These are phyloP conservation scores for Hippophae gyantsensis DNA, from an alignment of 306 rosid genomes.

Conservation along the genomic window DNA sequence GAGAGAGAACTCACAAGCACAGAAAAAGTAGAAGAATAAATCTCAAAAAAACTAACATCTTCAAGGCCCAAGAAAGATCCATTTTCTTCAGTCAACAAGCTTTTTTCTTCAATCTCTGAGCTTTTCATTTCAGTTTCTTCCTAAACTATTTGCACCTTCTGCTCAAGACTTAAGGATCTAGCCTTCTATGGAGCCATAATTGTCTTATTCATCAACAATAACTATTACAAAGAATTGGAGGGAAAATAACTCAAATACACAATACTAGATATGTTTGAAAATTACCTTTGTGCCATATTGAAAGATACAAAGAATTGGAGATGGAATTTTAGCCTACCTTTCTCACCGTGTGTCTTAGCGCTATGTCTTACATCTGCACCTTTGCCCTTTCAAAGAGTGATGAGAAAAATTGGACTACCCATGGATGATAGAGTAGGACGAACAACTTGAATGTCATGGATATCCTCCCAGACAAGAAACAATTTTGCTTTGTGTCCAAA, in stretches of 20 bases:
- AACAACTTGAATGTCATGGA: constrained; percentile 64
- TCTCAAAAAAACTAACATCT: constrained; percentile 73
- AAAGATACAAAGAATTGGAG: constrained; percentile 93
- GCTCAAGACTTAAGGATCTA: constrained; percentile 82
- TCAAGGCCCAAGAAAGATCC: constrained; percentile 61
- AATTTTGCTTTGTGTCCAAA: constrained; percentile 85
- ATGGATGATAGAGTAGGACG: constrained; percentile 82
- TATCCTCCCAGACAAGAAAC: constrained; percentile 92
- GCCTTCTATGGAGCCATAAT: constrained; percentile 97
- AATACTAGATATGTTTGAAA: constrained; percentile 8
- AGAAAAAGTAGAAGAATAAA: constrained; percentile 42
- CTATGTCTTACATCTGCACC: constrained; percentile 87
- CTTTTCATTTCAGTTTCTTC: constrained; percentile 59
- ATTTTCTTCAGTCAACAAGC: constrained; percentile 52
- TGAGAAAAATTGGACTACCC: constrained; percentile 79
- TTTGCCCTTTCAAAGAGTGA: constrained; percentile 71
- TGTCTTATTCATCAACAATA: constrained; percentile 43
- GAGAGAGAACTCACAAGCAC: constrained; percentile 48
- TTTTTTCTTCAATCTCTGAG: constrained; percentile 14
- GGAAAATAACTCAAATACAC: constrained; percentile 11
- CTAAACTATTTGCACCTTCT: constrained; percentile 60
- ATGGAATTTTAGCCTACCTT: constrained; percentile 87
- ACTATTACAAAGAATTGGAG: constrained; percentile 9
- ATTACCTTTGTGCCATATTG: constrained; percentile 80
- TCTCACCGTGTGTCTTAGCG: constrained; percentile 72